phyloP scores from a whole-genome alignment of 2,329 filamentous ascomycete species.

The Microascus cirrosus region DNA sequence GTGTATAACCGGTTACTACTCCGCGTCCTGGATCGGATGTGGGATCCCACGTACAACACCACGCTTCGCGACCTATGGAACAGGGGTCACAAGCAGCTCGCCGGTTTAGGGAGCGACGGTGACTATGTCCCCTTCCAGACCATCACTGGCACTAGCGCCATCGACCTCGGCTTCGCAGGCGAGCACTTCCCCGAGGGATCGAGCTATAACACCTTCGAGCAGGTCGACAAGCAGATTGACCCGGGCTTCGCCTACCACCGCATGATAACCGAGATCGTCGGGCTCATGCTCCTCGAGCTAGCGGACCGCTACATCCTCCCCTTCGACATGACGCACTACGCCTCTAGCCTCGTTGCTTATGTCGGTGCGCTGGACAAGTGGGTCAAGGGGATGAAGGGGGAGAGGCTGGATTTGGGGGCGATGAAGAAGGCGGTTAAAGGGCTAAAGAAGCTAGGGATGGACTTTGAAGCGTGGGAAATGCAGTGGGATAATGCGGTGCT shows the following conservation, averaged over 20 bases:
- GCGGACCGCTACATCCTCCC: slow-evolving; percentile 72
- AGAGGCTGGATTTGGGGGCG: slow-evolving; percentile 17
- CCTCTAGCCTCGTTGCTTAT: slow-evolving; percentile 51
- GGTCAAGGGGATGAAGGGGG: slow-evolving; percentile 18
- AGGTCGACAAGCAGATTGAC: slow-evolving; percentile 72
- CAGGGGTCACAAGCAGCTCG: slow-evolving; percentile 46
- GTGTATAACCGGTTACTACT: slow-evolving; percentile 63
- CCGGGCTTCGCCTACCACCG: slow-evolving; percentile 74
- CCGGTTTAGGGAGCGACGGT: slow-evolving; percentile 60
- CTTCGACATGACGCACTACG: slow-evolving; percentile 70
- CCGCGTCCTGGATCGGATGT: slow-evolving; percentile 62
- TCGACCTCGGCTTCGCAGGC: slow-evolving; percentile 73
- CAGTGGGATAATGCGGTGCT: slow-evolving; percentile 66
- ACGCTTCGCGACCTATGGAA: slow-evolving; percentile 71
- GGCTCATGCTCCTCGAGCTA: slow-evolving; percentile 75
- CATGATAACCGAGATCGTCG: slow-evolving; percentile 67
- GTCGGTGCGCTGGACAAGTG: slow-evolving; percentile 57
- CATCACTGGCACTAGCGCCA: slow-evolving; percentile 75
- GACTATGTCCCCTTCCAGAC: slow-evolving; percentile 89
- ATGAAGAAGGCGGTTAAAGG: slow-evolving; percentile 41
- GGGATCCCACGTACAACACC: slow-evolving; percentile 59
- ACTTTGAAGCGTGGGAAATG: slow-evolving; percentile 67
- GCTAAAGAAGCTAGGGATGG: slow-evolving; percentile 36
- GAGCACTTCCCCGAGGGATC: slow-evolving; percentile 61
- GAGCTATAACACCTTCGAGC: slow-evolving; percentile 83